Evolutionary conservation across 768 basidiomycete genomes (phyloP).

Genomic region (Mycena rebaudengoi): DNA sequence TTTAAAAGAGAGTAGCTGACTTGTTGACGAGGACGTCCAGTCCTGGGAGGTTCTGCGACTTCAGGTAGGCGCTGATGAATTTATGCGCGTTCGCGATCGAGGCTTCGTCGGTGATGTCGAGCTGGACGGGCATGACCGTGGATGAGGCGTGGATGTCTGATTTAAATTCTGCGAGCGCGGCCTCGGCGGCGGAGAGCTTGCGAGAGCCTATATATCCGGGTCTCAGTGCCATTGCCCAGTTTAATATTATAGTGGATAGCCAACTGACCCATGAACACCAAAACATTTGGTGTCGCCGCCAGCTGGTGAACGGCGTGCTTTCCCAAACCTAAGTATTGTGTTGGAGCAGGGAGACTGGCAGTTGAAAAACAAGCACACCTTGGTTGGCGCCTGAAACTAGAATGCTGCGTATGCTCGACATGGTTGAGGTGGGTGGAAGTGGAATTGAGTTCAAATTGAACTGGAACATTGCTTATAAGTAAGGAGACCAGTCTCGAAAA

Average conservation of each 20-base stretch:
- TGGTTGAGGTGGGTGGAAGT: no score
- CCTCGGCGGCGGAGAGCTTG: constrained; percentile 10
- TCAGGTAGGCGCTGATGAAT: not conserved
- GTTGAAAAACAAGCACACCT: no score
- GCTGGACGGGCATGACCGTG: constrained; percentile 10
- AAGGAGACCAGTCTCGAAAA: no score
- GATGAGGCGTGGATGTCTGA: constrained; percentile 4
- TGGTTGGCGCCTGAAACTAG: constrained; percentile 18
- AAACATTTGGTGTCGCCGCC: not conserved
- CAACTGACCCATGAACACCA: constrained; percentile 8
- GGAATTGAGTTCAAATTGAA: no score
- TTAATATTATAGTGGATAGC: not conserved
- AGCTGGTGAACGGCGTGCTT: constrained; percentile 12
- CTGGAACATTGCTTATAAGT: no score
- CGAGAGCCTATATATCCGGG: not conserved
- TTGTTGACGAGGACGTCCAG: constrained; percentile 14
- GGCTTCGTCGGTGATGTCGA: constrained; percentile 13
- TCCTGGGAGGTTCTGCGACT: not conserved
- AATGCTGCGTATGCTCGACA: constrained; percentile 3
- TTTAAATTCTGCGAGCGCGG: constrained; percentile 4
- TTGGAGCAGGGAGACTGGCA: not conserved
- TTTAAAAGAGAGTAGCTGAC: not conserved
- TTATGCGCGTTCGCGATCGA: constrained; percentile 2
- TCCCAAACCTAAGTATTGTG: not conserved
- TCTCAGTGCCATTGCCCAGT: no score